Evolutionary conservation across 495 filamentous ascomycete genomes (phyloP), one percentile per base, ranked within the genome.

Genomic region (Hypoxylon perforatum): DNA sequence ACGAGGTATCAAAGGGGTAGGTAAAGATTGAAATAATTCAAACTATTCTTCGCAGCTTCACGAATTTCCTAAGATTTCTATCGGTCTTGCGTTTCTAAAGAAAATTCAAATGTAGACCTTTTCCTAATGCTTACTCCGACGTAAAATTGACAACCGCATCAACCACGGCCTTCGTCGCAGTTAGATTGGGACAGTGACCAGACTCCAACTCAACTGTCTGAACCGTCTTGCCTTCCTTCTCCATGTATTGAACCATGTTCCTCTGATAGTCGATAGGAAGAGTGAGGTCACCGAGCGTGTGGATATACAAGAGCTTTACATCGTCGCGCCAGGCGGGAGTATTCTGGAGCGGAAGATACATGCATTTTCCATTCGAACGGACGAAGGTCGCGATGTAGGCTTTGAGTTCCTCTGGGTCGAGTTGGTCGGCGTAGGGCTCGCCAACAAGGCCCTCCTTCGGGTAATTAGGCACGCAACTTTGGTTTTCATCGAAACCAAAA

Each of bases 291-390:
- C 69, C 48, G 19, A 60, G 55, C 12, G 76, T 76, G 8, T 50
- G 36, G 36, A 80, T 59, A 71, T 80, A 81, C 1, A 68, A 77
- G 12, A 73, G 52, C 9, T 77, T 76, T 28, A 80, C 64, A 5
- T 66, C 60, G 14, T 38, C 35, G 41, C 62, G 63, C 81, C 80
- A 83, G 0, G 75, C 75, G 38, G 60, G 46, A 3, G 53, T 60
- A 4, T 33, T 8, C 21, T 72, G 60, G 35, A 38, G 35, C 3
- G 35, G 35, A 2, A 38, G 35, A 21, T 63, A 62, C 50, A 77
- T 73, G 44, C 49, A 53, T 1, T 57, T 59, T 11, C 70, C 64
- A 41, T 77, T 80, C 67, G 72, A 78, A 2, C 73, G 57, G n/a
- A 72, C 68, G 1, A 83, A 54, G 1, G 65, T 60, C 14, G 6